Evolutionary conservation across 495 filamentous ascomycete species (phyloP), one percentile per base, ranked within the genome.

Genomic region (Viridothelium virens): DNA sequence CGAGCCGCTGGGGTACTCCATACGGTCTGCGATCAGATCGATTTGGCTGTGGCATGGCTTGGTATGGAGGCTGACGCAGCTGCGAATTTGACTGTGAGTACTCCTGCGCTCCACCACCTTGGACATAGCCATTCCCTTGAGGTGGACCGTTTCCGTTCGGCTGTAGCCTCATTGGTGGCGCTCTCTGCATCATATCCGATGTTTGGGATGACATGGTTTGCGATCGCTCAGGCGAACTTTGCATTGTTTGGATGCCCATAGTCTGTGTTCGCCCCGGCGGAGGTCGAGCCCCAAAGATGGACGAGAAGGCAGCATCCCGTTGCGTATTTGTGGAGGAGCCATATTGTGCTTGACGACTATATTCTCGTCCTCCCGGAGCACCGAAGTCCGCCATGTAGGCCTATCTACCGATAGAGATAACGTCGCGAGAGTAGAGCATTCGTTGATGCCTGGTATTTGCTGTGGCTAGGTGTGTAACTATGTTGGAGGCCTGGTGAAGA

Each of bases 271-370:
- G 85, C 62, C 87, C 89, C 56, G 90, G 90, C 46, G 89, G 91
- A 61, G 90, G 91, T 62, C 89, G 85, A 72, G 86, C 86, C 68
- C 94, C 94, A 73, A 99, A 99, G 71, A 99, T 99, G 78, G 92
- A 91, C 65, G 89, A 90, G 77, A 95, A 98, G 41, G 92, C 94
- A 72, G 90, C 91, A 83, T 98, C 93, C 78, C 94, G 87, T 77
- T 95, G 90, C 71, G 84, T 82, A 74, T 85, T 84, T 41, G 89
- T 77, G 2, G 64, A 37, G 74, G 86, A 83, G 68, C 86, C 88
- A 76, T 90, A 89, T 67, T 85, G 80, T 70, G 79, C 80, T 66
- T 76, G 74, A n/a, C 84, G 83, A 73, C 82, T 80, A 78, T 87
- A 85, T 70, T 85, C 82, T 78, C 89, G 81, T 80, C 86, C 84